Conservation (phyloP, 2,329 filamentous ascomycete genomes). For the Alternaria gansuensis region DNA sequence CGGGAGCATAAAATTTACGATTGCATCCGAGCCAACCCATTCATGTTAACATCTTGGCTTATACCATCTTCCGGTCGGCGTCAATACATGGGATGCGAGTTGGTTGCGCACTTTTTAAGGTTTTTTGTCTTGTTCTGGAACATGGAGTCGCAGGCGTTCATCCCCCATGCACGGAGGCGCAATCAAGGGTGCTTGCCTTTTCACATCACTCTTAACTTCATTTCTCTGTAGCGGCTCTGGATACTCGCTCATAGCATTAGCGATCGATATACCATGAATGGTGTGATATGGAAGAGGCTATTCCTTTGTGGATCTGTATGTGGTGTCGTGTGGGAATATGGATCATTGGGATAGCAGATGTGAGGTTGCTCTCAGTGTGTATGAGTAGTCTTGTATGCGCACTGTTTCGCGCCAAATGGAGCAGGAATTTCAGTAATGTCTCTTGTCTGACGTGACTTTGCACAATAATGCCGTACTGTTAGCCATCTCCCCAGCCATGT, state of each 20-base stretch:
- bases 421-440: constrained; percentile 19
- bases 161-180: constrained; percentile 37
- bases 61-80: constrained; percentile 44
- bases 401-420: constrained; percentile 32
- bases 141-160: constrained; percentile 39
- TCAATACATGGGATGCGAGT: constrained; percentile 48
- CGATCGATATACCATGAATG: constrained; percentile 43
- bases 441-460: not conserved
- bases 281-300: constrained; percentile 39
- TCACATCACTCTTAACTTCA: constrained; percentile 44
- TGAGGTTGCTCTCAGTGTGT: constrained; percentile 27
- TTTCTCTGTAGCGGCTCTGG: constrained; percentile 50
- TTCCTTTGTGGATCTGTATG: constrained; percentile 37
- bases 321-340: constrained; percentile 20
- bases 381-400: constrained; percentile 36
- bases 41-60: constrained; percentile 51
- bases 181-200: constrained; percentile 31
- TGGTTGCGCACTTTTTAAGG: constrained; percentile 37
- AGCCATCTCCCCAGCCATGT: constrained; percentile 13
- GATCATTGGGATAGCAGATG: constrained; percentile 17
- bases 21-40: constrained; percentile 37
- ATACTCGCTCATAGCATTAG: constrained; percentile 48
- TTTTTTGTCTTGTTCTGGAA: constrained; percentile 24
- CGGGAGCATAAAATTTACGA: constrained; percentile 25
- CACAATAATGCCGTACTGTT: not conserved